These are phyloP conservation scores for Isabelozyma heimii DNA, from an alignment of 805 yeast genomes.

Conservation along the genomic window DNA sequence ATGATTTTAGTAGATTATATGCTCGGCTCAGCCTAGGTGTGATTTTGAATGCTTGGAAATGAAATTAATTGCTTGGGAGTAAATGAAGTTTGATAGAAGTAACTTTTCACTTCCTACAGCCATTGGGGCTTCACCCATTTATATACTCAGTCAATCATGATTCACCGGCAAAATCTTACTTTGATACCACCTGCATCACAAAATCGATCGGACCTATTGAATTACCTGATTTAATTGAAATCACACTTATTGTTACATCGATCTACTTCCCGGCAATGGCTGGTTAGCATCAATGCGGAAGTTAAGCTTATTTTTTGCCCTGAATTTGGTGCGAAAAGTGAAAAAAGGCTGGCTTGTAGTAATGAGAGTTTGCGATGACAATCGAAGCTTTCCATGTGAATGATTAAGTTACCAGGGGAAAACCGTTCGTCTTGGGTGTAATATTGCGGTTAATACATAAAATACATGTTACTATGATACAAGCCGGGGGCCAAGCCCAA, in stretches of 20 bases:
- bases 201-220: not conserved
- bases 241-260: too few relatives aligned
- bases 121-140: not conserved
- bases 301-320: not conserved
- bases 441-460: not conserved
- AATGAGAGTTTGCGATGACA: not conserved
- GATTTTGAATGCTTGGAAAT: too few relatives aligned
- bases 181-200: not conserved
- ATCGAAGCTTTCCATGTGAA: not conserved
- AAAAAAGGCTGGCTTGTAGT: not conserved
- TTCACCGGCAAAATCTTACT: too few relatives aligned
- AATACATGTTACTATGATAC: not conserved
- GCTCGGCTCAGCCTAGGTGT: too few relatives aligned
- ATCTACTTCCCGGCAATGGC: not conserved
- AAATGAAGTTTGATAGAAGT: too few relatives aligned
- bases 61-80: too few relatives aligned
- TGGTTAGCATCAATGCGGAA: not conserved
- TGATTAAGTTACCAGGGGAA: too few relatives aligned
- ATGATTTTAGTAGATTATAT: too few relatives aligned
- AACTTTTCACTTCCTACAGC: too few relatives aligned
- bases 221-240: not conserved
- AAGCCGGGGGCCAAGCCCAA: not conserved
- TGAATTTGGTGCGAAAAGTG: not conserved
- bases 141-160: not conserved
- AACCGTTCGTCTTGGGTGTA: not conserved